Evolutionary conservation across 768 basidiomycete species (phyloP), one percentile per base, ranked within the genome.

Genomic region (Cubamyces sp.): DNA sequence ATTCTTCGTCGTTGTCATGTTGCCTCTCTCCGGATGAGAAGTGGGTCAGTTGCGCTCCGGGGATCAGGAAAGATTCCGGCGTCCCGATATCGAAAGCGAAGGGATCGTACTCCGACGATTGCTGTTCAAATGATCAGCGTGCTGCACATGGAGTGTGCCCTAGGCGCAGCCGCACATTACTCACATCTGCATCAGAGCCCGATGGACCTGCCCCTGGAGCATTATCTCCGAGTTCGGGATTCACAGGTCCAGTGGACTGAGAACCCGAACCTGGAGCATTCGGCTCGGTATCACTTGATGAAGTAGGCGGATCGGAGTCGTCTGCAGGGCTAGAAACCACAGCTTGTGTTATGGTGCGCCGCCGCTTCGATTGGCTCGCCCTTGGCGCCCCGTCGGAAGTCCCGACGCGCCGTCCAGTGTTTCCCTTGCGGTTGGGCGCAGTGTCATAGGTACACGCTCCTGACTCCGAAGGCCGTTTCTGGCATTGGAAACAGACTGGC

Each of bases 371-470:
- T 15, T 41, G 9, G 5, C 37, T 49, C 40, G 30, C 23, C 5
- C 42, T 19, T 34, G 26, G 23, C 19, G 42, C 18, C 5, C 25
- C 30, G 1, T 21, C 37, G 12, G 51, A n/a, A 12, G n/a, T 15
- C 14, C 57, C 49, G 6, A 11, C 15, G 25, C 45, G 49, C 16
- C 62, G 42, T n/a, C 41, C 54, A n/a, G 40, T 57, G 47, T 34
- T 34, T 16, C 62, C 62, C 21, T 47, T 57, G 19, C 62, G 50
- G 30, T 63, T 63, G 2, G 62, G 62, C 0, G 51, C 57, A n/a
- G 62, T 52, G 45, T 63, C 62, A 43, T 58, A 63, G n/a, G n/a
- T 63, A 28, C 62, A 63, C 39, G 47, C 39, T 9, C 49, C 52
- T 3, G 53, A 46, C 15, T 47, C 57, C 3, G 56, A 26, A 0